Conservation (phyloP, 768 basidiomycete genomes). For the Tulasnella sp. region DNA sequence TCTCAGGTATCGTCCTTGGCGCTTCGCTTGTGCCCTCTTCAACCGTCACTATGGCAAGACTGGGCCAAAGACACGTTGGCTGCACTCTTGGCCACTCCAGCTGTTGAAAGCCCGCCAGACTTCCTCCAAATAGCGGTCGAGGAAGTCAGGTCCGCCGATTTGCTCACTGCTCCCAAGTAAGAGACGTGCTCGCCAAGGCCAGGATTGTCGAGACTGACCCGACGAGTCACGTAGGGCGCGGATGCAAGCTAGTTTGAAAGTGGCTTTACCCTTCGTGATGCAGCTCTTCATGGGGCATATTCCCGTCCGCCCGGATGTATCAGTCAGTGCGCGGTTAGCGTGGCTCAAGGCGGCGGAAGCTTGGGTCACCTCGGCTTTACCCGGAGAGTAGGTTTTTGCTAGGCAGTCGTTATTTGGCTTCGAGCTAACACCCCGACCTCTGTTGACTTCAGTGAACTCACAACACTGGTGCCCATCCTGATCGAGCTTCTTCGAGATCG, state of each 20-base stretch:
- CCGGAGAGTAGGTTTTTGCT: slow-evolving; percentile 42
- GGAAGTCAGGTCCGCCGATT: slow-evolving; percentile 64
- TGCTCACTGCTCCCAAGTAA: slow-evolving; percentile 62
- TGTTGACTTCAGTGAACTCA: slow-evolving; percentile 43
- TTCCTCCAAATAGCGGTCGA: slow-evolving; percentile 78
- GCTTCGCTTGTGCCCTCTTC: slow-evolving; percentile 51
- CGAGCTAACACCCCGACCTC: not conserved
- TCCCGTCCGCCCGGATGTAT: slow-evolving; percentile 25
- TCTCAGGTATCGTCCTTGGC: slow-evolving; percentile 55
- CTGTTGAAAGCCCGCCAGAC: slow-evolving; percentile 49
- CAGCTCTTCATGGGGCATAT: slow-evolving; percentile 44
- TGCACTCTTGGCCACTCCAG: slow-evolving; percentile 41
- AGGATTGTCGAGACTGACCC: not conserved
- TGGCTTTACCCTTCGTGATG: slow-evolving; percentile 59
- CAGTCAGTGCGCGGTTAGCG: slow-evolving; percentile 1
- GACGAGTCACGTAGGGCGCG: slow-evolving; percentile 34
- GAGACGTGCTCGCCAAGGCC: slow-evolving; percentile 19
- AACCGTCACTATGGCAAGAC: slow-evolving; percentile 53
- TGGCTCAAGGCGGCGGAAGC: slow-evolving; percentile 38
- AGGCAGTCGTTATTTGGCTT: slow-evolving; percentile 2
- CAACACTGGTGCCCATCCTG: slow-evolving; percentile 35
- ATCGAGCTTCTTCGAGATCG: slow-evolving; percentile 51
- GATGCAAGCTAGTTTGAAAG: slow-evolving; percentile 52
- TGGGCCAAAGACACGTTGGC: slow-evolving; percentile 62
- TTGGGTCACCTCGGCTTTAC: slow-evolving; percentile 62